Evolutionary conservation across 2,329 filamentous ascomycete species (phyloP), one percentile per base, ranked within the genome.

Genomic region (Pseudogymnoascus sp.): DNA sequence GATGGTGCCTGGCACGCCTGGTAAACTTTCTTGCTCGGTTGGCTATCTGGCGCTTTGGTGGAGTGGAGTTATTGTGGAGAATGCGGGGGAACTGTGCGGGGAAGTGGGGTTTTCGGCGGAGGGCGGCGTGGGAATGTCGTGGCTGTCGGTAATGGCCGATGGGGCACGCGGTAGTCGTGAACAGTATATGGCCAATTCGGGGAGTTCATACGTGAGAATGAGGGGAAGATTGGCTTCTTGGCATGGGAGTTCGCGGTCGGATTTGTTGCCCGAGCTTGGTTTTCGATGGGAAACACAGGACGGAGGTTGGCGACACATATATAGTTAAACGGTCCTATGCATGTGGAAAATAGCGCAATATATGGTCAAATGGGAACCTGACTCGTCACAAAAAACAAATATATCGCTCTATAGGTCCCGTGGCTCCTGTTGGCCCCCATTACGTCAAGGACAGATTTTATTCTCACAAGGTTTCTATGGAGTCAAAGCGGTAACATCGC

Each of bases 61-160:
- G 29, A 35, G n/a, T 17, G 47, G 15, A 8, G 8, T 15, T 21
- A 33, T 54, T 44, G 47, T 54, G 47, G 47, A 21, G 47, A 54
- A 54, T 54, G 47, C 47, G 47, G 47, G 37, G 47, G 44, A 50
- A 10, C n/a, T n/a, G 29, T 54, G 47, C 29, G 47, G 47, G 47
- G 47, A 54, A 54, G 29, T 54, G 47, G 47, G 47, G 47, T 33
- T 54, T 17, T 31, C 8, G 47, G n/a, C 47, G 47, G 31, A 54
- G 47, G n/a, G 17, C 29, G 29, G 47, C 26, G 40, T 24, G 5
- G 44, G 44, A 4, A 9, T 17, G 35, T 36, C 13, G 11, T 36
- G 35, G 35, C 1, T 6, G 26, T 54, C 44, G 44, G 44, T 54
- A 54, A 33, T 54, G 44, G 44, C 44, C 44, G 44, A 54, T 54